These are phyloP conservation scores for Fusarium xylarioides DNA, from an alignment of 2,329 filamentous ascomycete species.

Conservation along the genomic window DNA sequence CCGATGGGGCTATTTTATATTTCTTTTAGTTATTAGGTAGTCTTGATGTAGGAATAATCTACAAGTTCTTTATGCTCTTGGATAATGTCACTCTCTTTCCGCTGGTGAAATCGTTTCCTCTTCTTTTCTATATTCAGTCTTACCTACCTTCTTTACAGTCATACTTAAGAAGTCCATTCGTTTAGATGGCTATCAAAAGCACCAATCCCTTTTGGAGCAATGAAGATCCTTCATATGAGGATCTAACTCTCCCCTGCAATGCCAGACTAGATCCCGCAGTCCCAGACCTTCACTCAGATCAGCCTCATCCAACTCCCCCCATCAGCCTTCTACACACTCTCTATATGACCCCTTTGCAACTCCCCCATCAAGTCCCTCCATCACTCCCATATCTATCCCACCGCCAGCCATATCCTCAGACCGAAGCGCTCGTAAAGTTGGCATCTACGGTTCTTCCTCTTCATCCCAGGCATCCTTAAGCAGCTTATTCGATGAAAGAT, in stretches of 20 bases:
- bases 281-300: neutral
- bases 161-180: fast-evolving
- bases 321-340: neutral
- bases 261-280: neutral
- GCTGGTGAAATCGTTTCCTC: neutral
- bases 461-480: neutral
- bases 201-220: neutral
- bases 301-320: neutral
- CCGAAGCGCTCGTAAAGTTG: neutral
- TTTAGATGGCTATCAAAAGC: neutral
- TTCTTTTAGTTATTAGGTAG: neutral
- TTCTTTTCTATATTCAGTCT: too few relatives aligned
- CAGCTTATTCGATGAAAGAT: neutral
- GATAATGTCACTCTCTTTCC: neutral
- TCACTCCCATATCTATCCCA: neutral
- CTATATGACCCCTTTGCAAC: neutral
- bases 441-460: neutral
- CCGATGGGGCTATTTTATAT: neutral
- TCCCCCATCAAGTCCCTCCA: neutral
- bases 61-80: neutral
- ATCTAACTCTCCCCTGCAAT: neutral
- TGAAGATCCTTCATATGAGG: neutral
- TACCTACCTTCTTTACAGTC: neutral
- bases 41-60: neutral
- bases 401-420: neutral